phyloP scores from a whole-genome alignment of 116 monocot genomes.

The Trichopus zeylanicus region DNA sequence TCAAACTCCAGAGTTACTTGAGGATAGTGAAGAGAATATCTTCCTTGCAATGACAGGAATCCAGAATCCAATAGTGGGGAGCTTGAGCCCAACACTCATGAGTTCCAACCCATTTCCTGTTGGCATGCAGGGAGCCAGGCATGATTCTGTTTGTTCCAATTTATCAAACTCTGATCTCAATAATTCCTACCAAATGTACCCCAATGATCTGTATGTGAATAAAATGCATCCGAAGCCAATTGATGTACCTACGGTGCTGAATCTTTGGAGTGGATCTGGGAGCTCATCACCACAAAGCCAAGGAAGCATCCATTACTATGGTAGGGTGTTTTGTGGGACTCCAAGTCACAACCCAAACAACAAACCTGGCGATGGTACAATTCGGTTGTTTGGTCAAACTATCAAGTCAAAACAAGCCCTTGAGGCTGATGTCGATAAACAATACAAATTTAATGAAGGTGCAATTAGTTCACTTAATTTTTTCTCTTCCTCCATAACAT shows the following conservation, averaged over 20 bases:
- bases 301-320: not conserved
- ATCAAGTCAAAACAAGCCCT: not conserved
- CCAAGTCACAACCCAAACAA: not conserved
- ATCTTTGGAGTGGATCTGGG: not conserved
- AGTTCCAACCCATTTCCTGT: conserved; percentile 11
- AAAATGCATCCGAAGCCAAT: no score
- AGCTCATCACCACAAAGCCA: conserved; percentile 2
- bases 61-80: not conserved
- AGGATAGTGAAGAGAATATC: not conserved
- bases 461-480: not conserved
- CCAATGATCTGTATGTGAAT: no score
- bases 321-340: no score
- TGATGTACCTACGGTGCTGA: not conserved
- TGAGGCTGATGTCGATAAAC: not conserved
- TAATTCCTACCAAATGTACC: not conserved
- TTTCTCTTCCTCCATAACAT: not conserved
- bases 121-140: conserved; percentile 34
- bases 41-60: not conserved
- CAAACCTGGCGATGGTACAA: not conserved
- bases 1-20: not conserved
- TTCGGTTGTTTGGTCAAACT: conserved; percentile 10
- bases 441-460: not conserved
- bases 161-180: not conserved
- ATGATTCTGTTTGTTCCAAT: conserved; percentile 1
- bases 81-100: not conserved